These are phyloP conservation scores for Ustilago hordei DNA, from an alignment of 1,284 basidiomycete species.

Conservation along the genomic window DNA sequence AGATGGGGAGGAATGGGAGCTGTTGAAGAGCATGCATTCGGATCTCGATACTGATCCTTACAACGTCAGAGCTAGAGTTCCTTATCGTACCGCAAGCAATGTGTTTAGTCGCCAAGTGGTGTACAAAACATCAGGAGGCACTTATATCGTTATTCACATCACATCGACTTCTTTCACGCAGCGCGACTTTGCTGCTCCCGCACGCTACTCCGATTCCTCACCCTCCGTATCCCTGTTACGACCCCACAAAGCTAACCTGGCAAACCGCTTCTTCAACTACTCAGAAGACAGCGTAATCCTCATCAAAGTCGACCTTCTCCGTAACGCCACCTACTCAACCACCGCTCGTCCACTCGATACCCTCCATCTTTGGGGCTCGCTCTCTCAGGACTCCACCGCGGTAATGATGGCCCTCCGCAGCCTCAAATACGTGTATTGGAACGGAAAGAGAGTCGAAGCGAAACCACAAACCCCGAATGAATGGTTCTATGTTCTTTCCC, in stretches of 20 bases:
- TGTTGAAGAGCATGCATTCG: conserved; percentile 15
- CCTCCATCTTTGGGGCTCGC: conserved; percentile 30
- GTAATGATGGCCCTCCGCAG: conserved; percentile 22
- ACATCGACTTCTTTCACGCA: conserved; percentile 11
- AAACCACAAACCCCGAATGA: neutral
- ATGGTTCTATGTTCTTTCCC: conserved; percentile 18
- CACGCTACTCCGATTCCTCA: conserved; percentile 2
- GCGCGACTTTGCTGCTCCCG: conserved; percentile 25
- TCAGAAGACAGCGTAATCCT: conserved; percentile 31
- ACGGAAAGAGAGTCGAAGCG: conserved; percentile 20
- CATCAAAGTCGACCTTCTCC: conserved; percentile 31
- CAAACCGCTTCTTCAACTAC: conserved; percentile 32
- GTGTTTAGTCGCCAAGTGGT: neutral
- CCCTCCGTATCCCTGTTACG: neutral
- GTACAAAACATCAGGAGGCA: conserved; percentile 22
- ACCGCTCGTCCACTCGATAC: conserved; percentile 27
- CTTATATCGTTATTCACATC: conserved; percentile 14
- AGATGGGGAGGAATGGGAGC: conserved; percentile 5
- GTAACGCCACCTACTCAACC: conserved; percentile 43
- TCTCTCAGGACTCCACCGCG: neutral
- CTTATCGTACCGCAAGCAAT: neutral
- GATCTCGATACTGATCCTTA: conserved; percentile 1
- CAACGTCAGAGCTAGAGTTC: conserved; percentile 3
- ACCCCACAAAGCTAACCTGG: neutral
- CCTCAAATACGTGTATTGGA: conserved; percentile 34